A percentile compares a stretch with the other conserved stretches of the same genome.
phyloP scores from a whole-genome alignment of 2,329 filamentous ascomycete species.

The Trichoderma arundinaceum region DNA sequence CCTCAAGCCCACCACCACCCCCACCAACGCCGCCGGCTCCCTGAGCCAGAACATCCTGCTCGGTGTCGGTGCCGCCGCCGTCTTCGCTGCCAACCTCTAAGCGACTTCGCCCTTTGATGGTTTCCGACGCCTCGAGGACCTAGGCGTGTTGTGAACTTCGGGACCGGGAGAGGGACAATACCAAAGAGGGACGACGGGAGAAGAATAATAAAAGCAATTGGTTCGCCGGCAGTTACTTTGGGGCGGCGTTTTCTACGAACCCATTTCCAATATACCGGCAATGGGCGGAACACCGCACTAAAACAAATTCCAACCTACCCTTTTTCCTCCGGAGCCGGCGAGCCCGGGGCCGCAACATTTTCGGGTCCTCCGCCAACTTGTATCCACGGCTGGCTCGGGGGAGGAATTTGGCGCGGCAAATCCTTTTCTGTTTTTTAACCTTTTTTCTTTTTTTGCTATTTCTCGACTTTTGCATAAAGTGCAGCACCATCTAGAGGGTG shows the following conservation, averaged over 20 bases:
- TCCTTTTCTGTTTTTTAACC: not conserved
- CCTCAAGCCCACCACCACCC: slow-evolving; percentile 22
- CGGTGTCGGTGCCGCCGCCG: slow-evolving; percentile 30
- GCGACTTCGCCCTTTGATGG: not conserved
- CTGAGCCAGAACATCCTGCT: slow-evolving; percentile 32
- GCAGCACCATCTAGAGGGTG: slow-evolving; percentile 25
- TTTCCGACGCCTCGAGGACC: slow-evolving; percentile 19
- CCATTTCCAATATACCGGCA: not conserved
- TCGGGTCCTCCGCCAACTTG: slow-evolving; percentile 20
- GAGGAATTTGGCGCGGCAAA: slow-evolving; percentile 17
- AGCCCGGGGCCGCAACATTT: slow-evolving; percentile 26
- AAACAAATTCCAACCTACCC: not conserved
- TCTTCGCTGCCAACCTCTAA: slow-evolving; percentile 32
- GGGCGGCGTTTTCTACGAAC: not conserved
- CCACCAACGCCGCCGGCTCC: slow-evolving; percentile 26
- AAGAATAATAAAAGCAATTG: slow-evolving; percentile 10
- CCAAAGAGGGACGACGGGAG: not conserved
- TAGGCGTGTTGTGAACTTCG: slow-evolving; percentile 14
- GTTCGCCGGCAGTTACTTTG: slow-evolving; percentile 4
- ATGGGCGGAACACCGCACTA: not conserved
- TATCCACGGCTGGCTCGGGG: slow-evolving; percentile 27
- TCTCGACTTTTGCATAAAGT: slow-evolving; percentile 28
- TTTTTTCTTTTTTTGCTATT: slow-evolving; percentile 8
- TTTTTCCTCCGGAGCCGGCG: slow-evolving; percentile 23
- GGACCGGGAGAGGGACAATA: slow-evolving; percentile 1